Conservation (phyloP, 2,329 filamentous ascomycete species). For the Metarhizium humberi region DNA sequence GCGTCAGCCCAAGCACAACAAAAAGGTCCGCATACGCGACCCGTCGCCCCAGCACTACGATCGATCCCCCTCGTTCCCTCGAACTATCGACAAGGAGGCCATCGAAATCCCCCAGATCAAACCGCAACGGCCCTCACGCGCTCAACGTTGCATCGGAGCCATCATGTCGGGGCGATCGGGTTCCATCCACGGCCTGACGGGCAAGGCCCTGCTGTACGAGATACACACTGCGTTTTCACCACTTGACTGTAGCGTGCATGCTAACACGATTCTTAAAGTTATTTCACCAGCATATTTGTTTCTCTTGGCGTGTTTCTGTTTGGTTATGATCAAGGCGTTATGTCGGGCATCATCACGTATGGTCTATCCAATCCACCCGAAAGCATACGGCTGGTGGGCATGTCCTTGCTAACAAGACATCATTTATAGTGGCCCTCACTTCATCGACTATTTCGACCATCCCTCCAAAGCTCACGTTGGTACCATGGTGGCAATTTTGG, state of each 20-base stretch:
- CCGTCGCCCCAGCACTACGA: conserved; percentile 31
- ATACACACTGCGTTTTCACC: not conserved
- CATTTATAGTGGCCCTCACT: conserved; percentile 62
- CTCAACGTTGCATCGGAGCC: conserved; percentile 62
- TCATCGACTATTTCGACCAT: conserved; percentile 86
- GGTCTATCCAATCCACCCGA: conserved; percentile 16
- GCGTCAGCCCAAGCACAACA: conserved; percentile 33
- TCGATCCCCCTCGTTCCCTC: conserved; percentile 27
- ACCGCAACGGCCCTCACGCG: conserved; percentile 52
- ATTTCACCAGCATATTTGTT: conserved; percentile 89
- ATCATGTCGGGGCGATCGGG: conserved; percentile 78
- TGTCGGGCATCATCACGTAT: conserved; percentile 66
- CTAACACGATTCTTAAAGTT: conserved; percentile 41
- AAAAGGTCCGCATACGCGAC: conserved; percentile 61
- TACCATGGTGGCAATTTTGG: conserved; percentile 95
- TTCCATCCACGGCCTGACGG: conserved; percentile 84
- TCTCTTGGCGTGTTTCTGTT: conserved; percentile 82
- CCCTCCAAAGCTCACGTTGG: conserved; percentile 81
- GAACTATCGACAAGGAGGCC: conserved; percentile 57
- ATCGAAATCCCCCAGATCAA: conserved; percentile 70
- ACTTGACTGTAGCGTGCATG: conserved; percentile 4
- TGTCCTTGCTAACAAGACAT: conserved; percentile 9
- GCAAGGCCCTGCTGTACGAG: conserved; percentile 80
- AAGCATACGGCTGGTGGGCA: conserved; percentile 1
- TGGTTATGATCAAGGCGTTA: conserved; percentile 83